Base-by-base conservation (phyloP, 176 grass and related monocot species). In the Hsuehochloa calcarea region DNA sequence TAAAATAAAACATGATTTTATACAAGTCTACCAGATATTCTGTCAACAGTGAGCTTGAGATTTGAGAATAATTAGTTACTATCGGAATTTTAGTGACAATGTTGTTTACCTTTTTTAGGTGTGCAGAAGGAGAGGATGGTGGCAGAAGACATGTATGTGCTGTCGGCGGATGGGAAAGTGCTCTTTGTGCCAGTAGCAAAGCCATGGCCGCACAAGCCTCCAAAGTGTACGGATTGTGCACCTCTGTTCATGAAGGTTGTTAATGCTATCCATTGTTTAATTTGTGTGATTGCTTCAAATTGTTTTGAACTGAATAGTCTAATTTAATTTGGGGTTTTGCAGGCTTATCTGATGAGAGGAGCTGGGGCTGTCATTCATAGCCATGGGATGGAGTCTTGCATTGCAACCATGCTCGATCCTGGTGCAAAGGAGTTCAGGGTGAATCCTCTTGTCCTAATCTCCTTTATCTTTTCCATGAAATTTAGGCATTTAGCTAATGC, bases 281-380 rank as follows among this genome's bases (percentile, higher is more conserved):
- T 50, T 59, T 70, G 4, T 41, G 2, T 31, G 35, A 4, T 50
- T 52, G 1, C 34, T 60, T 78, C 78, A 74, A 14, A 43, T 77
- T 74, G 56, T 61, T 43, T 85, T 16, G 25, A 37, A 68, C 27
- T 84, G 16, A 72, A 10, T 52, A 11, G 50, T 82, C 37, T 68
- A 35, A 40, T 78, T 69, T 73, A 13, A 17, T 51, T 72, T 73
- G 38, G 15, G 50, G 27, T 76, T 88, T 80, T 85, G 41, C 68
- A 98, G 96, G 78, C 96, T 23, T 98, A 98, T 90, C 84, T 87
- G 38, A 98, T 93, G 96, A 86, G 93, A 59, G 92, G 83, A 87
- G 93, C 96, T 98, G 96, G 96, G 79, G 96, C 93, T 76, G 89
- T 93, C 67, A 98, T 98, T 88, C 96, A 98, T 77, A 98, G 96